phyloP scores from a whole-genome alignment of 2,329 filamentous ascomycete species.

The Apiospora pterosperma region DNA sequence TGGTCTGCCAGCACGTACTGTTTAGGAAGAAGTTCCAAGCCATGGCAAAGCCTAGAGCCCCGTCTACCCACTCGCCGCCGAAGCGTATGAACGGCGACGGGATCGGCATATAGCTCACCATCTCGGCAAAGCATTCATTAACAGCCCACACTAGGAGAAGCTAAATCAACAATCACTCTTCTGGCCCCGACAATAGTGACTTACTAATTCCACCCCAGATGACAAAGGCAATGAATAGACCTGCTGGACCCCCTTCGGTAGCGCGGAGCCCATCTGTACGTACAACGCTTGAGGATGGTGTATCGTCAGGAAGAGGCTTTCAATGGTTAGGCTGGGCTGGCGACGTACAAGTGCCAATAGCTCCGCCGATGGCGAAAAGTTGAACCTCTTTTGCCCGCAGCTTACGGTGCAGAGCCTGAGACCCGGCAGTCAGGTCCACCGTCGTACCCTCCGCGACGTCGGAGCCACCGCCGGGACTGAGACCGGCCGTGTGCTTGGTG shows the following conservation, averaged over 20 bases:
- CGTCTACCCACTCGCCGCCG: constrained; percentile 43
- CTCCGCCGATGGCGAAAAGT: constrained; percentile 12
- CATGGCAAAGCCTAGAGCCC: constrained; percentile 41
- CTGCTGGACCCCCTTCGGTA: constrained; percentile 31
- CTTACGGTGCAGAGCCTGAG: constrained; percentile 8
- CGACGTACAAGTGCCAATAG: constrained; percentile 9
- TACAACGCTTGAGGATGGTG: constrained; percentile 14
- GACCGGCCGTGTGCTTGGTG: background rate
- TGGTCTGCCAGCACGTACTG: background rate
- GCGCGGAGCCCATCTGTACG: constrained; percentile 27
- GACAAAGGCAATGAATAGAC: constrained; percentile 28
- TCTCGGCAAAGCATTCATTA: constrained; percentile 37
- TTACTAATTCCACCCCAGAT: constrained; percentile 15
- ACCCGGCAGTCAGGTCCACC: background rate
- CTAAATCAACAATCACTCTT: background rate
- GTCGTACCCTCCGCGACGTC: background rate
- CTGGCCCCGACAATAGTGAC: background rate
- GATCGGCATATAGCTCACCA: constrained; percentile 46
- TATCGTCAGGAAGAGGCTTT: background rate
- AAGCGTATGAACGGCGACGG: constrained; percentile 43
- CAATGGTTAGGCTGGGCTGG: too few relatives aligned
- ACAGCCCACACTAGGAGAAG: constrained; percentile 20
- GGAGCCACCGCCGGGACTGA: background rate
- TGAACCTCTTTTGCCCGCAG: constrained; percentile 8
- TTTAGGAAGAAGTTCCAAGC: constrained; percentile 51